Evolutionary conservation across 2,329 filamentous ascomycete species (phyloP).

Genomic region (Aspergillus quadricinctus): DNA sequence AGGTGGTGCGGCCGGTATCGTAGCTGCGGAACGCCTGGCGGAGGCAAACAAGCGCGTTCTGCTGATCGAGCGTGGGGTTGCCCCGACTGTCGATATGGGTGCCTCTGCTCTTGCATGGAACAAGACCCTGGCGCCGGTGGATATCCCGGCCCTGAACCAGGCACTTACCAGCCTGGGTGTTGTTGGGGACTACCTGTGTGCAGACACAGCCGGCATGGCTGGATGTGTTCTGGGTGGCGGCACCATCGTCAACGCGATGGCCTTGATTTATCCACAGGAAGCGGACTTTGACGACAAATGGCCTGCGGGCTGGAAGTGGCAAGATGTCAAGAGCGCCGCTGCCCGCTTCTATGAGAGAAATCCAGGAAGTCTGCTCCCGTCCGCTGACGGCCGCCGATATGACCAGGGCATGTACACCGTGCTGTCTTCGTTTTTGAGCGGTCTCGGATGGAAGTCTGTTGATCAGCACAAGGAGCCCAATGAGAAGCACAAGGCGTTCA

Average conservation of each 20-base stretch:
- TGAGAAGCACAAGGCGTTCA: slow-evolving; percentile 61
- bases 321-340: slow-evolving; percentile 58
- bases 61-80: slow-evolving; percentile 16
- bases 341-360: slow-evolving; percentile 63
- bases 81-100: slow-evolving; percentile 11
- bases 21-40: slow-evolving; percentile 15
- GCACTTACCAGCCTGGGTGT: slow-evolving; percentile 9
- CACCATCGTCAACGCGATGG: slow-evolving; percentile 16
- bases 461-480: slow-evolving; percentile 55
- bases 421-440: slow-evolving; percentile 54
- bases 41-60: slow-evolving; percentile 17
- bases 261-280: slow-evolving; percentile 43
- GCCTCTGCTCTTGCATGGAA: slow-evolving; percentile 17
- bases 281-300: slow-evolving; percentile 69
- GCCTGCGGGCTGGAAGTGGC: slow-evolving; percentile 63
- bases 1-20: slow-evolving; percentile 17
- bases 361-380: slow-evolving; percentile 63
- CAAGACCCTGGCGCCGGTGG: slow-evolving; percentile 11
- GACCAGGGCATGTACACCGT: slow-evolving; percentile 61
- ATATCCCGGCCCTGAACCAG: slow-evolving; percentile 15
- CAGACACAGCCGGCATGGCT: slow-evolving; percentile 15
- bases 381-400: slow-evolving; percentile 61
- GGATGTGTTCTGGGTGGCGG: slow-evolving; percentile 18
- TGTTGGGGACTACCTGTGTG: slow-evolving; percentile 15
- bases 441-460: slow-evolving; percentile 59